Evolutionary conservation across 192 early-diverging fungal species (phyloP).

Genomic region (Globomyces pollinis-pini): DNA sequence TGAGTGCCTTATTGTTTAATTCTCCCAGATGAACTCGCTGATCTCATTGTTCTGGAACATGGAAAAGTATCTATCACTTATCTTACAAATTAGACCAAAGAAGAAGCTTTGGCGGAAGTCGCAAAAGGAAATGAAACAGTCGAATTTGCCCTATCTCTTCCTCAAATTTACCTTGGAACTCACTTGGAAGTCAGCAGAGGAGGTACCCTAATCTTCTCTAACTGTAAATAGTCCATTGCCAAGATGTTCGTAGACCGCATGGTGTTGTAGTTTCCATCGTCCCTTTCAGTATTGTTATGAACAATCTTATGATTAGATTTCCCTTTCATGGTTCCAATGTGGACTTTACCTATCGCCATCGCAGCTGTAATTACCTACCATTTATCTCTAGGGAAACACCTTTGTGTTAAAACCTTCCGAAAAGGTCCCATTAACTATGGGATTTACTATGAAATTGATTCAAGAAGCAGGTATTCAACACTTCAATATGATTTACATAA

Average conservation of each 20-base stretch:
- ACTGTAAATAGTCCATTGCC: conserved; percentile 44
- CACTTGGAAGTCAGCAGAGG: conserved; percentile 59
- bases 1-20: too few species aligned
- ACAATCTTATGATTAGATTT: conserved; percentile 47
- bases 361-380: conserved; percentile 31
- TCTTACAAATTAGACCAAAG: conserved; percentile 40
- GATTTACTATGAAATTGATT: conserved; percentile 16
- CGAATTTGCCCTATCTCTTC: conserved; percentile 64
- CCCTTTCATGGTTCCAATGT: conserved; percentile 79
- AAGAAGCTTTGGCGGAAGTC: conserved; percentile 66
- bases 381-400: conserved; percentile 64
- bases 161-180: conserved; percentile 54
- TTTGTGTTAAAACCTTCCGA: conserved; percentile 73
- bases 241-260: conserved; percentile 54
- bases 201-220: too few species aligned
- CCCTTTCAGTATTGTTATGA: conserved; percentile 45
- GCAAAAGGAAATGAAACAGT: conserved; percentile 73
- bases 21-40: conserved; percentile 52
- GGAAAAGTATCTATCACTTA: conserved; percentile 41
- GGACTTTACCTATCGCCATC: conserved; percentile 71
- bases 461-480: too few species aligned
- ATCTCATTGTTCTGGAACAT: conserved; percentile 67
- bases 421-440: conserved; percentile 76
- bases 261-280: conserved; percentile 75
- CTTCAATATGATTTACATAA: conserved; percentile 45